Base-by-base conservation (phyloP, 2,329 filamentous ascomycete species). In the Coniella vitis region DNA sequence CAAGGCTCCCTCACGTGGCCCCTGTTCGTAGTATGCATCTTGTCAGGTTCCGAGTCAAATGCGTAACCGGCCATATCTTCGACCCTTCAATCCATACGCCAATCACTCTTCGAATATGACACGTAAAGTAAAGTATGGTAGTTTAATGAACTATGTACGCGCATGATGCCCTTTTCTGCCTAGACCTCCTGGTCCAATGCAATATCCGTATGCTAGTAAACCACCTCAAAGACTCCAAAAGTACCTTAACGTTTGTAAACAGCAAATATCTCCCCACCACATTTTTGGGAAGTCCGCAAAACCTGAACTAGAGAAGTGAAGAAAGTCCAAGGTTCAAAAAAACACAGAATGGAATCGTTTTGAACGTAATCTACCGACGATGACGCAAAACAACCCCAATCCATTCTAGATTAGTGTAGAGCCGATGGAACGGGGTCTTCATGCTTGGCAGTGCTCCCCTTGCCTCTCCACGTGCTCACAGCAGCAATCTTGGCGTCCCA, bases 381-480 rank as follows among this genome's bases (percentile, higher is more conserved):
- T 46, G 47, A 16, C 17, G 25, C 20, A 19, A 40, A 16, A 20
- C 42, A 46, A 41, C 3, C 7, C 20, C 16, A 20, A 37, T 41
- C 13, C 13, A 16, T 36, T 10, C n/a, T 13, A 44, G 21, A 19
- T 56, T 40, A 61, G 20, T 55, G 52, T 37, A 59, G 25, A 4
- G 51, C 56, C 13, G 63, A 64, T 3, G 66, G 59, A 3, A 63
- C 49, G 2, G 78, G 78, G 56, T 81, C 77, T 63, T 93, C 86
- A 64, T 96, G 90, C 63, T 91, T 91, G 20, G 91, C 91, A 21
- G 87, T 88, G 59, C 84, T 91, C 13, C 93, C 93, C 72, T 97
- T 96, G 55, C 86, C 90, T 60, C 93, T 78, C 87, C 90, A 98
- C 17, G 93, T 98, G 67, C 87, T 95, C 45, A 98, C 93, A 3